Evolutionary conservation across 1,139 yeast genomes (phyloP), one percentile per base, ranked within the genome.

Genomic region (Kodamaea sp.): DNA sequence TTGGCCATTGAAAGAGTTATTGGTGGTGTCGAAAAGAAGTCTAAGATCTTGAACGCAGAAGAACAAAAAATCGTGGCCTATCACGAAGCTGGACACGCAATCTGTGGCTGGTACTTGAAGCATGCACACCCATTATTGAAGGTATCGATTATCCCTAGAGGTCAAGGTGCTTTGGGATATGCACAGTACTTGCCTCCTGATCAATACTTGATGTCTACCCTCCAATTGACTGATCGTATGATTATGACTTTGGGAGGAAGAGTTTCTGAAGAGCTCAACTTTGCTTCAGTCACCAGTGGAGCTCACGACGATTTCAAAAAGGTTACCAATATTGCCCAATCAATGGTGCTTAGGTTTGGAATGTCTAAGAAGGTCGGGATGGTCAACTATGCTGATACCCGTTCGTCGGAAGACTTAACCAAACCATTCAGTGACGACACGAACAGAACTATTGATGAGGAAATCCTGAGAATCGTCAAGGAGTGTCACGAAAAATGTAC

Each of bases 31-130:
- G 98, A 92, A 61, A 87, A 87, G 70, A 90, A 90, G 59, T 78
- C 94, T 4, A 81, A 86, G 52, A 81, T 92, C 8, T 70, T 92
- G 44, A 79, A 85, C 19, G 81, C 84, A 5, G 92, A 85, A 41
- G 97, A 92, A 61, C 86, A 88, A 61, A 80, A 69, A 43, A 80
- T 88, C 31, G 97, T 92, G 38, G 98, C 98, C 0, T 94, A 87
- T 56, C 98, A 92, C 57, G 98, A 92, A 63, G 98, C 98, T 2
- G 98, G 98, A 0, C 98, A 92, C 61, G 98, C 98, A 4, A 80
- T 92, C 40, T 90, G 97, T 64, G 98, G 98, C 9, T 92, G 98
- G 98, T 89, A 67, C 57, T 73, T 92, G 53, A 78, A 81, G 63
- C 76, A 75, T 61, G 96, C 97, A 2, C 96, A 89, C 55, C 98